Percentiles rank a stretch among this genome's conserved stretches.
Conservation (phyloP, 1,284 basidiomycete genomes). For the Microbotryum saponariae region DNA sequence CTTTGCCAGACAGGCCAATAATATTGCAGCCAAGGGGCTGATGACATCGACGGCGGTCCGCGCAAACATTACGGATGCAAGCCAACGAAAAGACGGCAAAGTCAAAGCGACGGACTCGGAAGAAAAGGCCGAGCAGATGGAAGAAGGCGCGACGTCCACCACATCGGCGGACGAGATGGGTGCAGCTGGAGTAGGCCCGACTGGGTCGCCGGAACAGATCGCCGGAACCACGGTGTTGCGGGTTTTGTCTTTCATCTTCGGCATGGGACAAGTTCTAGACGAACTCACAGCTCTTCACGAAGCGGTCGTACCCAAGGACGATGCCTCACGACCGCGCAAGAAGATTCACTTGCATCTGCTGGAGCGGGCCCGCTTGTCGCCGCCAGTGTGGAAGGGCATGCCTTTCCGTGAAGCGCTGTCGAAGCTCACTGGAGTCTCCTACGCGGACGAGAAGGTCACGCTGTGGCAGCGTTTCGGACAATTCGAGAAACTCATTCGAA, state of each 20-base stretch:
- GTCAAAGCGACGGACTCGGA: not conserved
- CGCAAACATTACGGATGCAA: not conserved
- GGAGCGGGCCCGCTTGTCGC: constrained; percentile 25
- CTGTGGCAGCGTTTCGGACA: constrained; percentile 33
- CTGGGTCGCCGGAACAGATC: not conserved
- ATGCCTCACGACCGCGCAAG: constrained; percentile 15
- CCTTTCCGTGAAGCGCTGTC: constrained; percentile 40
- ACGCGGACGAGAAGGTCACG: constrained; percentile 24
- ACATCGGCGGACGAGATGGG: not conserved
- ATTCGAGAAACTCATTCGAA: constrained; percentile 34
- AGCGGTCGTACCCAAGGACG: constrained; percentile 19
- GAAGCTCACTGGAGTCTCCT: constrained; percentile 33
- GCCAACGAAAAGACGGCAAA: not conserved
- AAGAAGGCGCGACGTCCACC: not conserved
- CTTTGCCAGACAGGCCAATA: not conserved
- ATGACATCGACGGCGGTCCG: not conserved
- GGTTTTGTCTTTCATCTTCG: constrained; percentile 39
- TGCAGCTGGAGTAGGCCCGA: too few species aligned
- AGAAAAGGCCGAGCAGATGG: not conserved
- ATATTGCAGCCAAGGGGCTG: not conserved
- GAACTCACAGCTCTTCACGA: constrained; percentile 36
- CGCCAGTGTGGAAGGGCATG: constrained; percentile 18
- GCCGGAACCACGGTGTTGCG: constrained; percentile 31
- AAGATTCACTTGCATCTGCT: constrained; percentile 40
- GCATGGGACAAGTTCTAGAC: constrained; percentile 32